Evolutionary conservation across 805 yeast genomes (phyloP).

Genomic region (Komagataella mondaviorum): DNA sequence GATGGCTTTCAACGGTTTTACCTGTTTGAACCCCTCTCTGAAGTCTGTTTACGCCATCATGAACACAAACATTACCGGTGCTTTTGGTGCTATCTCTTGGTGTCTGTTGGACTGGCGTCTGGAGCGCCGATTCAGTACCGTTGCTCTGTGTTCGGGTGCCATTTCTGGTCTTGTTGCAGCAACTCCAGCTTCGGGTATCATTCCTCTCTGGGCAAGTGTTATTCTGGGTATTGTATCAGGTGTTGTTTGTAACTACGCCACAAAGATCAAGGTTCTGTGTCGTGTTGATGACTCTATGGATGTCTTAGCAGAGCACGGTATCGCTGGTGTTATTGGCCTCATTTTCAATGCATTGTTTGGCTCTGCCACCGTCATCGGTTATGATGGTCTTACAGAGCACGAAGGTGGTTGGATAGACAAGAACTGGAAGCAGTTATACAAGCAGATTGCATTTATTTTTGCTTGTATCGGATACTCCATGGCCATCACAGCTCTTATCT

Average conservation of each 20-base stretch:
- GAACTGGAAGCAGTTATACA: slow-evolving; percentile 84
- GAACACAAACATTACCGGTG: slow-evolving; percentile 85
- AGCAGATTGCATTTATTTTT: slow-evolving; percentile 70
- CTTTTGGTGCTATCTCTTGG: slow-evolving; percentile 88
- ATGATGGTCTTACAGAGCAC: slow-evolving; percentile 77
- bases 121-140: slow-evolving; percentile 87
- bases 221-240: slow-evolving; percentile 76
- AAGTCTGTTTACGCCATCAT: slow-evolving; percentile 81
- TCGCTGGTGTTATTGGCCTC: slow-evolving; percentile 87
- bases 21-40: slow-evolving; percentile 70
- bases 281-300: slow-evolving; percentile 88
- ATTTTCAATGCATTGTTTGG: slow-evolving; percentile 85
- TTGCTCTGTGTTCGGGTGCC: slow-evolving; percentile 89
- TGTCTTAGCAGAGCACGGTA: slow-evolving; percentile 96
- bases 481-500: slow-evolving; percentile 65
- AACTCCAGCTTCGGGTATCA: slow-evolving; percentile 86
- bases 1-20: slow-evolving; percentile 91
- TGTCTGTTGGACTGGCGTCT: slow-evolving; percentile 78
- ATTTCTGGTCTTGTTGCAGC: slow-evolving; percentile 96
- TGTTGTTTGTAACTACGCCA: slow-evolving; percentile 76
- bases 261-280: slow-evolving; percentile 70
- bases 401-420: slow-evolving; percentile 88
- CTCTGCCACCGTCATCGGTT: slow-evolving; percentile 77
- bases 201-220: slow-evolving; percentile 86
- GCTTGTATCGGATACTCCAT: slow-evolving; percentile 68